These are phyloP conservation scores for Peronospora farinosa DNA, from an alignment of 352 stramenopile genomes.

Conservation along the genomic window DNA sequence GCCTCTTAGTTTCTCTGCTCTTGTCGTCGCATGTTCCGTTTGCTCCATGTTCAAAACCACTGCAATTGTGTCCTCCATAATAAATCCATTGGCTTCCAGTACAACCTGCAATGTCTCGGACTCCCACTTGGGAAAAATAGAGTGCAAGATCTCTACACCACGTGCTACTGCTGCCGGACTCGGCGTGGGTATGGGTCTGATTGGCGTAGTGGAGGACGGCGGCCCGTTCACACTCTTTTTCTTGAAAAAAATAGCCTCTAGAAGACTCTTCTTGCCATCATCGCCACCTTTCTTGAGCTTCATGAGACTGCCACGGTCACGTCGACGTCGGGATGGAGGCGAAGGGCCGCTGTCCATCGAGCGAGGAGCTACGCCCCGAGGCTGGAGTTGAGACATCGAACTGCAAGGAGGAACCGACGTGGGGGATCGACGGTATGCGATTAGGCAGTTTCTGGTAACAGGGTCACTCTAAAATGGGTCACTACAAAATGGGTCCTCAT, in stretches of 20 bases:
- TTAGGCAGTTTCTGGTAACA: neutral
- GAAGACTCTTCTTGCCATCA: conserved; percentile 32
- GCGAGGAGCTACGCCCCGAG: conserved; percentile 5
- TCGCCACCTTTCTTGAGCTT: conserved; percentile 31
- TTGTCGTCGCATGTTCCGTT: conserved; percentile 20
- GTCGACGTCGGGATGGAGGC: conserved; percentile 5
- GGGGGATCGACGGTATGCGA: neutral
- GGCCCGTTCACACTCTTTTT: conserved; percentile 27
- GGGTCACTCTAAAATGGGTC: too few relatives aligned
- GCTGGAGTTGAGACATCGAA: conserved; percentile 23
- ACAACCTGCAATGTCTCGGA: conserved; percentile 54
- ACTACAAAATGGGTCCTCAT: neutral
- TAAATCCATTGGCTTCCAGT: conserved; percentile 64
- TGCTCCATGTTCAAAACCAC: conserved; percentile 75
- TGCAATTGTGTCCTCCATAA: conserved; percentile 80
- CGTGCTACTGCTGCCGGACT: conserved; percentile 45
- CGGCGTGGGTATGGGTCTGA: conserved; percentile 17
- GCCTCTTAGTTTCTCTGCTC: conserved; percentile 3
- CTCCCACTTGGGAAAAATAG: conserved; percentile 83
- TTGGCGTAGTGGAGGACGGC: conserved; percentile 9
- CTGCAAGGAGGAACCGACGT: neutral
- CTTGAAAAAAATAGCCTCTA: conserved; percentile 51
- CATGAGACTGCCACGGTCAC: conserved; percentile 15
- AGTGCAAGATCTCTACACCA: conserved; percentile 64
- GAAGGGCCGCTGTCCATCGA: conserved; percentile 11